These are phyloP conservation scores for Cyberlindnera japonica DNA, from an alignment of 805 yeast species.

Conservation along the genomic window DNA sequence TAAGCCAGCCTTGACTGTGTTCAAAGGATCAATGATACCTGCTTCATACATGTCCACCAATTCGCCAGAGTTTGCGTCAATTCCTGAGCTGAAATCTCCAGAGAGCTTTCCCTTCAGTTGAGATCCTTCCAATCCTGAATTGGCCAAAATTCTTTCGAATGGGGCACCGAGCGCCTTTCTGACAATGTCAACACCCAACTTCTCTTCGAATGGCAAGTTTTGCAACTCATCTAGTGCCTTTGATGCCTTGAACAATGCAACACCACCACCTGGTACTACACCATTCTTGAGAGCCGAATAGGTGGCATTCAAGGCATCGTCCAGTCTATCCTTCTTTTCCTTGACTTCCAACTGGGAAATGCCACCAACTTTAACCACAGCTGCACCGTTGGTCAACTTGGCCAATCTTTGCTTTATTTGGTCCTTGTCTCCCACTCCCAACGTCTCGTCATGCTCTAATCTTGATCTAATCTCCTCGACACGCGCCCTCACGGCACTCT, in stretches of 20 bases:
- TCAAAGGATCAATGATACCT: slow-evolving; percentile 98
- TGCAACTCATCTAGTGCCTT: slow-evolving; percentile 61
- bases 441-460: slow-evolving; percentile 59
- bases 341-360: slow-evolving; percentile 96
- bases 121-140: slow-evolving; percentile 91
- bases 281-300: slow-evolving; percentile 99
- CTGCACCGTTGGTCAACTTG: slow-evolving; percentile 96
- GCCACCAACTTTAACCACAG: slow-evolving; percentile 97
- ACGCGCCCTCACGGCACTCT: slow-evolving; percentile 76
- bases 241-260: slow-evolving; percentile 93
- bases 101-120: slow-evolving; percentile 57
- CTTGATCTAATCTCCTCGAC: slow-evolving; percentile 90
- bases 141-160: slow-evolving; percentile 91
- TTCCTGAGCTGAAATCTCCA: slow-evolving; percentile 74
- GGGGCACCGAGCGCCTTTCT: slow-evolving; percentile 91
- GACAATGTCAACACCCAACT: slow-evolving; percentile 92
- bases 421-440: slow-evolving; percentile 88
- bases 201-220: slow-evolving; percentile 71
- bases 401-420: slow-evolving; percentile 97
- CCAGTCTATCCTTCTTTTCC: slow-evolving; percentile 98
- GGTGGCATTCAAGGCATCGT: slow-evolving; percentile 97
- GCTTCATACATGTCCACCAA: slow-evolving; percentile 93
- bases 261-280: slow-evolving; percentile 99
- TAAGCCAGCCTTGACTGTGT: slow-evolving; percentile 93
- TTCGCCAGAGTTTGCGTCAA: slow-evolving; percentile 88